Conservation (phyloP, 192 early-diverging fungal genomes). For the Coemansia sp. region DNA sequence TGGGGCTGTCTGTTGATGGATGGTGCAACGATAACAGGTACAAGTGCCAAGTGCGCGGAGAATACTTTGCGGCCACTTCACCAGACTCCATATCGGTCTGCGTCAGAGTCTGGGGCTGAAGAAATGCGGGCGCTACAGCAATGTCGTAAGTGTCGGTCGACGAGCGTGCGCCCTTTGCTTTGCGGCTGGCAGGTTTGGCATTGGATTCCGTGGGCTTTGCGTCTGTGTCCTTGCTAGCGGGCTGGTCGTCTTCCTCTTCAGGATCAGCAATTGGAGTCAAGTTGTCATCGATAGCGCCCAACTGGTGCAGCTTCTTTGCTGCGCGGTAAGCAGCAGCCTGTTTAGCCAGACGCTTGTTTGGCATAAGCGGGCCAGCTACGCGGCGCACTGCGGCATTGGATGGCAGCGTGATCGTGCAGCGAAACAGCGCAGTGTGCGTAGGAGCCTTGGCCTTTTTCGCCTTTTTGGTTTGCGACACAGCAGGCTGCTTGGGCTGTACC, state of each 20-base stretch:
- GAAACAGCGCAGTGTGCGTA: conserved; percentile 12
- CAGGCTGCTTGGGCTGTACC: not conserved
- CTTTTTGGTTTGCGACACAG: not conserved
- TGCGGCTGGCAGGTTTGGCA: not conserved
- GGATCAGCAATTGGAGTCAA: conserved; percentile 59
- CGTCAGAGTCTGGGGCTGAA: not conserved
- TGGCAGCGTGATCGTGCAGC: conserved; percentile 61
- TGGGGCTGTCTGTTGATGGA: conserved; percentile 6
- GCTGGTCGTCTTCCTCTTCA: not conserved
- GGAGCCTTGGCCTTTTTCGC: conserved; percentile 16
- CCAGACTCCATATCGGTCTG: not conserved
- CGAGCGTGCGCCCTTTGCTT: conserved; percentile 25
- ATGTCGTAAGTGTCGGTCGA: conserved; percentile 21
- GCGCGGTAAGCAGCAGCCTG: conserved; percentile 69
- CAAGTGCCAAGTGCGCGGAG: conserved; percentile 28
- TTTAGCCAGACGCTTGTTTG: conserved; percentile 65
- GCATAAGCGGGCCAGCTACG: conserved; percentile 54
- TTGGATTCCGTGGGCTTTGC: not conserved
- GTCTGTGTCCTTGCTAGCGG: not conserved
- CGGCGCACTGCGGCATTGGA: conserved; percentile 62
- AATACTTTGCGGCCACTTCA: not conserved
- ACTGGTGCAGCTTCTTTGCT: conserved; percentile 66
- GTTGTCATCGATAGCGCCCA: conserved; percentile 71
- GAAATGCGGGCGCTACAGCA: conserved; percentile 15
- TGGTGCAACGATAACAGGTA: conserved; percentile 30